Evolutionary conservation across 805 yeast species (phyloP).

Genomic region (Myxozyma mucilagina): DNA sequence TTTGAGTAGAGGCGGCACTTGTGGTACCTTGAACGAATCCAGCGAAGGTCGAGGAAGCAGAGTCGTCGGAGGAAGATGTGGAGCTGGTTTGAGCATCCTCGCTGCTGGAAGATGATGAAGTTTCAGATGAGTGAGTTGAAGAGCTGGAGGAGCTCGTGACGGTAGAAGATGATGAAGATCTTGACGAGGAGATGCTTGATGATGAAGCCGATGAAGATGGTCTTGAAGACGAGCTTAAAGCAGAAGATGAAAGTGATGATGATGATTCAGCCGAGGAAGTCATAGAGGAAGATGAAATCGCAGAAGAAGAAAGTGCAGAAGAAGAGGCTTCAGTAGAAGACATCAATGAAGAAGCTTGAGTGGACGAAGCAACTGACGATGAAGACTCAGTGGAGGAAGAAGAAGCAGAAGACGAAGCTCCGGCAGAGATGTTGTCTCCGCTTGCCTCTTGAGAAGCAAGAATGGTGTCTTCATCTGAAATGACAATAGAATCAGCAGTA

Average conservation of each 20-base stretch:
- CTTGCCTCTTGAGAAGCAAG: constrained; percentile 62
- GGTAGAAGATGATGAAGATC: constrained; percentile 2
- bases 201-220: neutral
- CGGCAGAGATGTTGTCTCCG: constrained; percentile 61
- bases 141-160: neutral
- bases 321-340: constrained; percentile 11
- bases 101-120: constrained; percentile 1
- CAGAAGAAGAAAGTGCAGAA: constrained; percentile 8
- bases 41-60: constrained; percentile 1
- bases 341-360: constrained; percentile 13
- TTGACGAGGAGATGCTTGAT: neutral
- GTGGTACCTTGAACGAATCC: constrained; percentile 14
- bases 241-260: constrained; percentile 7
- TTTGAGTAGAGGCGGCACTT: neutral
- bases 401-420: constrained; percentile 31
- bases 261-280: constrained; percentile 14
- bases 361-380: constrained; percentile 15
- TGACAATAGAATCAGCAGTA: constrained; percentile 53
- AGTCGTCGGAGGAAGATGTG: constrained; percentile 1
- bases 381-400: constrained; percentile 14
- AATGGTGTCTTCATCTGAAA: constrained; percentile 63
- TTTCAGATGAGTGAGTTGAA: neutral
- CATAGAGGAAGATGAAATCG: constrained; percentile 8
- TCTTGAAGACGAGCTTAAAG: neutral
- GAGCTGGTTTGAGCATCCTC: neutral